Percentiles rank a stretch among this genome's conserved stretches.
Evolutionary conservation across 257 asterid genomes (phyloP).

Genomic region (Mitragyna speciosa): DNA sequence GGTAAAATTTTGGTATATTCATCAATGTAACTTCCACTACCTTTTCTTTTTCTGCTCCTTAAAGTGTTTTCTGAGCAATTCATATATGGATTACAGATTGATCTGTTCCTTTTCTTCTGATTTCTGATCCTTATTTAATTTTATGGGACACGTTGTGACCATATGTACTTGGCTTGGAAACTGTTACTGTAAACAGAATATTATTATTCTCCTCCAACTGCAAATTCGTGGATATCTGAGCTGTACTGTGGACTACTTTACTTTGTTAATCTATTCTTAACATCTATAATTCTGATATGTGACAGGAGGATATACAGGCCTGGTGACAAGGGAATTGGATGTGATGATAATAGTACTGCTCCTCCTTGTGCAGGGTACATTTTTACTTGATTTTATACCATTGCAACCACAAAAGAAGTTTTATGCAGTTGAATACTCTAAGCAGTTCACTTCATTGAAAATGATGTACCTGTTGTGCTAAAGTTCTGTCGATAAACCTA

Average conservation of each 20-base stretch:
- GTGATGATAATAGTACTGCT: constrained; percentile 55
- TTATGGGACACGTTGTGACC: not conserved
- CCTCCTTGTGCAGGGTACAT: constrained; percentile 96
- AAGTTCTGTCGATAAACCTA: not conserved
- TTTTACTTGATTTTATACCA: not conserved
- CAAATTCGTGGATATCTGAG: not conserved
- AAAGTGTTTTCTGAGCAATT: not conserved
- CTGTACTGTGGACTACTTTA: not conserved
- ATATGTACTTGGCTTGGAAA: not conserved
- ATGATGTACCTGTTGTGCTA: not conserved
- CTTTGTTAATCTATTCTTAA: not conserved
- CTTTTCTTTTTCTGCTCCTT: not conserved
- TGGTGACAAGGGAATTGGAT: constrained; percentile 53
- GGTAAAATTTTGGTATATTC: not conserved
- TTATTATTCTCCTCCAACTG: not conserved
- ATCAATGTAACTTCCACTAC: not conserved
- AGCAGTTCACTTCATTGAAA: not conserved
- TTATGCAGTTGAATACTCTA: not conserved
- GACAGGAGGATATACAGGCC: constrained; percentile 67
- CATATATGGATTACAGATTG: not conserved
- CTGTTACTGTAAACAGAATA: not conserved
- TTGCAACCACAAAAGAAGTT: not conserved
- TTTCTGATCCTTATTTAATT: not conserved
- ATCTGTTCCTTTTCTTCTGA: not conserved
- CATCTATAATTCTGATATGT: not conserved